phyloP scores from a whole-genome alignment of 202 grass and related monocot species.

The Setaria viridis region DNA sequence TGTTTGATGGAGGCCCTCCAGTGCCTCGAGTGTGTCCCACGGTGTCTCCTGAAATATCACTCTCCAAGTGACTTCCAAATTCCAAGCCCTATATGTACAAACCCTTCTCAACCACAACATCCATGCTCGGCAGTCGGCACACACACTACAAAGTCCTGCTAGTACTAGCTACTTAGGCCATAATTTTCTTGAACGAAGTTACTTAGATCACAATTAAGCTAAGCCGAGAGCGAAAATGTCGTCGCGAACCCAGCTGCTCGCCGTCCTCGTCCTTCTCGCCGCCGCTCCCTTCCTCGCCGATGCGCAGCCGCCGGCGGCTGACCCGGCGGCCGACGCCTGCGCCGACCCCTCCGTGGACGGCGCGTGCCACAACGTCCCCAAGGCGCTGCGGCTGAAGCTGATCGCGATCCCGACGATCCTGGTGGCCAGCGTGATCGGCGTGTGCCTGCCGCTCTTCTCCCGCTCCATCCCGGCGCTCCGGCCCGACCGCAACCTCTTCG shows the following conservation, averaged over 20 bases:
- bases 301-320: neutral
- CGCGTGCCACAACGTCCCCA: conserved; percentile 68
- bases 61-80: neutral
- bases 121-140: neutral
- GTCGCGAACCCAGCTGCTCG: conserved; percentile 27
- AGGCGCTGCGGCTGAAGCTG: conserved; percentile 79
- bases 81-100: conserved; percentile 4
- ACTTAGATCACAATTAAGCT: neutral
- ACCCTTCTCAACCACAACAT: neutral
- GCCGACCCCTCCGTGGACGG: neutral
- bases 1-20: no score
- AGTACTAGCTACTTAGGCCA: neutral
- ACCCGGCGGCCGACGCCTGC: neutral
- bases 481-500: conserved; percentile 72
- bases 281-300: conserved; percentile 38
- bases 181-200: neutral
- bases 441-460: conserved; percentile 89
- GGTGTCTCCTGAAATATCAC: neutral
- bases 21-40: no score
- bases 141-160: neutral
- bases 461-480: conserved; percentile 64
- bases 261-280: conserved; percentile 37
- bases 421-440: conserved; percentile 59
- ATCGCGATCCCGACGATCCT: conserved; percentile 78
- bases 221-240: conserved; percentile 31